These are phyloP conservation scores for Candida pseudofarinosa DNA, from an alignment of 805 yeast species.

Conservation along the genomic window DNA sequence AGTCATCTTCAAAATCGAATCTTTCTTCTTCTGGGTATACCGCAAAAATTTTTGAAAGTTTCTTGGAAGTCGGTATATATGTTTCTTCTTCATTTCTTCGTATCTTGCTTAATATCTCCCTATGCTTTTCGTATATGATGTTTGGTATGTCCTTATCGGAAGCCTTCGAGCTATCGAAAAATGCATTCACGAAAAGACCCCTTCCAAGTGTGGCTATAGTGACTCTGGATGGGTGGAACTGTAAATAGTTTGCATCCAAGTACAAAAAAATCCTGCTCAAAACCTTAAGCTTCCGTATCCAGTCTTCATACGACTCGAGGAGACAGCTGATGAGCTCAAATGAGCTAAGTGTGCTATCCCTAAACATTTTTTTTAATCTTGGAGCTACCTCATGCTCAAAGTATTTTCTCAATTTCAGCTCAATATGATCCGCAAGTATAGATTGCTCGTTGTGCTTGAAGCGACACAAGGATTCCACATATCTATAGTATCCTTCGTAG, in stretches of 20 bases:
- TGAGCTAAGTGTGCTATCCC: constrained; percentile 2
- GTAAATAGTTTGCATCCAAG: constrained; percentile 32
- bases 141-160: neutral
- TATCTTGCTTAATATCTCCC: constrained; percentile 6
- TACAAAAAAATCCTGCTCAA: constrained; percentile 31
- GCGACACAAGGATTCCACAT: constrained; percentile 30
- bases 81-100: constrained; percentile 6
- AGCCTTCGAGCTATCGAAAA: constrained; percentile 6
- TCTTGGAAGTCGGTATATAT: constrained; percentile 5
- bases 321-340: neutral
- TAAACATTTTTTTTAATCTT: neutral
- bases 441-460: constrained; percentile 31
- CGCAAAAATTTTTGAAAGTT: constrained; percentile 15
- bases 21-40: constrained; percentile 16
- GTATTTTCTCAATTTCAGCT: constrained; percentile 14
- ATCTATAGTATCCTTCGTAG: constrained; percentile 21
- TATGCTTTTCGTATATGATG: constrained; percentile 9
- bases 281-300: constrained; percentile 20
- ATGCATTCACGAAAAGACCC: constrained; percentile 14
- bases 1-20: constrained; percentile 10
- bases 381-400: constrained; percentile 11
- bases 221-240: constrained; percentile 26
- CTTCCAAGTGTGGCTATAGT: constrained; percentile 24
- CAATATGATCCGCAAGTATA: constrained; percentile 17
- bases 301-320: constrained; percentile 11